Evolutionary conservation across 2,329 filamentous ascomycete species (phyloP), one percentile per base, ranked within the genome.

Genomic region (Fusarium lyarnte): DNA sequence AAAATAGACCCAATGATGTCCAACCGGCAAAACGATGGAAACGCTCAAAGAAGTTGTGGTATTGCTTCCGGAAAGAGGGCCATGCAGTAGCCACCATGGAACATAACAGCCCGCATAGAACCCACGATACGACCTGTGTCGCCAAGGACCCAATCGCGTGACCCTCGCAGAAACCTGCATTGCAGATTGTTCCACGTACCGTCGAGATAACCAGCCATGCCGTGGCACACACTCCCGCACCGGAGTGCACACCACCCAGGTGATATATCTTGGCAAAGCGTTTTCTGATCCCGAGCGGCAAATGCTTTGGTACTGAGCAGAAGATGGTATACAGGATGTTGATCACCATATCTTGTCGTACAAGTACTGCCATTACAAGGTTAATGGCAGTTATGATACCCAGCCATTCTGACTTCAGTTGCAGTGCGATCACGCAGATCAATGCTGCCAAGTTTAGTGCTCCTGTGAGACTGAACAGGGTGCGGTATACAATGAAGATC

Each of bases 11-110:
- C 10, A 94, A 83, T 14, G 89, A 85, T 16, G 86, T 84, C 92
- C 92, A 94, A n/a, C 92, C 92, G 9, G 87, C 87, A 79, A 92
- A 94, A 52, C 92, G 90, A 81, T 94, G 93, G 51, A 87, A 87
- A 52, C 88, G 81, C 82, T 94, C 93, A 78, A 94, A 94, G 63
- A 86, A 80, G 80, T 94, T 88, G 82, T 94, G 92, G 69, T 86
- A 84, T 51, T 84, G 86, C 73, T 85, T 84, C 27, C 93, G 89
- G 73, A 94, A 85, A 14, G 80, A 78, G 6, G 93, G 92, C 78
- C 91, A 87, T 4, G 93, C 90, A 57, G 90, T 87, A 51, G 84
- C 81, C 55, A 92, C 84, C 76, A 94, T 91, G 42, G 83, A 76
- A 61, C 88, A 75, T 72, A 93, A 84, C 55, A 93, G 83, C 4